These are phyloP conservation scores for Russula sp. DNA, from an alignment of 768 basidiomycete species.

Conservation along the genomic window DNA sequence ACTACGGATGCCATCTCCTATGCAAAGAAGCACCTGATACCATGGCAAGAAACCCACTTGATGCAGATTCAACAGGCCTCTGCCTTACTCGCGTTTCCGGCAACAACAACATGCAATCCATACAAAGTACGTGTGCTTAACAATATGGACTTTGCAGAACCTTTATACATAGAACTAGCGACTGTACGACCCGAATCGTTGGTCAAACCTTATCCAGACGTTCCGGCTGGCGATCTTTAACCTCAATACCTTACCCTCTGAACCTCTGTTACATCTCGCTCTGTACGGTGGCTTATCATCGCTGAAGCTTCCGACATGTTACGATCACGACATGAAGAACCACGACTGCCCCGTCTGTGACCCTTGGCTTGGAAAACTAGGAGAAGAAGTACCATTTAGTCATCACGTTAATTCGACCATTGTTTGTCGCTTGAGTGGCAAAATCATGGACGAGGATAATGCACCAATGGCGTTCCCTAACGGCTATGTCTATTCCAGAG, in stretches of 20 bases:
- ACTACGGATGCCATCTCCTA: conserved; percentile 77
- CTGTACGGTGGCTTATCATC: conserved; percentile 89
- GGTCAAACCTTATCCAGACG: conserved; percentile 64
- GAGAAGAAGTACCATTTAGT: conserved; percentile 80
- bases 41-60: conserved; percentile 80
- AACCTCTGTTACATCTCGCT: conserved; percentile 81
- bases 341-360: conserved; percentile 92
- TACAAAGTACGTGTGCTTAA: conserved; percentile 45
- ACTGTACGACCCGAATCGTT: conserved; percentile 75
- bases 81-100: conserved; percentile 67
- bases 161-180: conserved; percentile 42
- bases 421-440: conserved; percentile 85
- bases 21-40: conserved; percentile 67
- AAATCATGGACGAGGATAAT: conserved; percentile 93
- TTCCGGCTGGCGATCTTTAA: conserved; percentile 86
- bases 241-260: conserved; percentile 80
- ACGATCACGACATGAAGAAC: conserved; percentile 55
- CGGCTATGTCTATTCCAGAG: conserved; percentile 89
- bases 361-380: conserved; percentile 64
- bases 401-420: conserved; percentile 96
- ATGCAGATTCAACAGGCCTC: conserved; percentile 71
- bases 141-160: not conserved
- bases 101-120: conserved; percentile 63
- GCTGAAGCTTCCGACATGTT: conserved; percentile 85
- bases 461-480: conserved; percentile 89